Evolutionary conservation across 371 early-diverging fungal genomes (phyloP).

Genomic region (Mycotypha africana): DNA sequence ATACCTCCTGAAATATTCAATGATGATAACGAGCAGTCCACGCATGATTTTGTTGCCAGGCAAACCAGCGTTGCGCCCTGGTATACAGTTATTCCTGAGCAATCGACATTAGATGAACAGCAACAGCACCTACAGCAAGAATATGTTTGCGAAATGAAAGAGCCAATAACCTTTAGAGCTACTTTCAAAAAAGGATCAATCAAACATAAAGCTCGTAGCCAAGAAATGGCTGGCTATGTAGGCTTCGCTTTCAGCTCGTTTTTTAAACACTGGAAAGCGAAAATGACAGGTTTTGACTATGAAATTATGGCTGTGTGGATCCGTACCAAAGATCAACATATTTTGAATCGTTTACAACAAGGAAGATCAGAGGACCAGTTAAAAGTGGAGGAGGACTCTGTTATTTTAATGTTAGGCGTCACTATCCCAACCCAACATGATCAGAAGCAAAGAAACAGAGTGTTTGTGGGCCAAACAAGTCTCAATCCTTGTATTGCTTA

Average conservation of each 20-base stretch:
- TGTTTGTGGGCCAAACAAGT: constrained; percentile 33
- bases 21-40: constrained; percentile 10
- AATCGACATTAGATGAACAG: neutral
- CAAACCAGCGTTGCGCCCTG: constrained; percentile 14
- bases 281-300: constrained; percentile 27
- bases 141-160: too few relatives aligned
- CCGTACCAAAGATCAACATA: neutral
- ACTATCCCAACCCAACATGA: constrained; percentile 17
- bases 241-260: constrained; percentile 22
- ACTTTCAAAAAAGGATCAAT: constrained; percentile 31
- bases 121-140: too few relatives aligned
- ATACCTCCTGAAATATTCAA: constrained; percentile 14
- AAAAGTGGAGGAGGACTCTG: neutral
- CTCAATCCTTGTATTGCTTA: constrained; percentile 39
- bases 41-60: constrained; percentile 13
- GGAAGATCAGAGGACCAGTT: too few relatives aligned
- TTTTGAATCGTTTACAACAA: constrained; percentile 1
- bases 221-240: constrained; percentile 26
- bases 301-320: constrained; percentile 26
- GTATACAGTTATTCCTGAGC: constrained; percentile 4
- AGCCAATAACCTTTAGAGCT: constrained; percentile 24
- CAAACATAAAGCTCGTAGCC: constrained; percentile 22
- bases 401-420: constrained; percentile 21
- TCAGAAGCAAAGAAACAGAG: constrained; percentile 27
- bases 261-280: constrained; percentile 31